Conservation (phyloP, 768 basidiomycete species). For the Auriscalpium vulgare region DNA sequence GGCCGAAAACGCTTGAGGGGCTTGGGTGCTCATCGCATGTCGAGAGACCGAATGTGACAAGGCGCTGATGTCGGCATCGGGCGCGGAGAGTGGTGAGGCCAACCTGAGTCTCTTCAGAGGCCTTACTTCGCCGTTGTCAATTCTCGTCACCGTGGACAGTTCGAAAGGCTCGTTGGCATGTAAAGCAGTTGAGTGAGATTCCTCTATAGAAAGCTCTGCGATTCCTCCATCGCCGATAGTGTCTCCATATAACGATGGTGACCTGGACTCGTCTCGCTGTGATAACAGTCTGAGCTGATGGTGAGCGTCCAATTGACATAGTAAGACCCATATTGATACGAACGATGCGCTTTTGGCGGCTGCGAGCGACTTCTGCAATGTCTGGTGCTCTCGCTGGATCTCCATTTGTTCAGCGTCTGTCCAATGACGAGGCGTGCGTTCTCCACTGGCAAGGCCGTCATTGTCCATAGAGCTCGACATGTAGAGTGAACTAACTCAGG, state of each 20-base stretch:
- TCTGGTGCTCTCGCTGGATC: slow-evolving; percentile 2
- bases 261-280: too few species aligned
- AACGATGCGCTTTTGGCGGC: slow-evolving; percentile 1
- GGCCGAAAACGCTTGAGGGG: slow-evolving; percentile 6
- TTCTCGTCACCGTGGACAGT: not conserved
- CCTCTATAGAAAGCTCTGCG: not conserved
- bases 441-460: too few species aligned
- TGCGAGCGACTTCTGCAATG: slow-evolving; percentile 3
- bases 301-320: not conserved
- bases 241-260: too few species aligned
- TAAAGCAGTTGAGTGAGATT: not conserved
- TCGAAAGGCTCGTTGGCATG: not conserved
- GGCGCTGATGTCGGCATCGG: not conserved
- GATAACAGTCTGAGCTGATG: too few species aligned
- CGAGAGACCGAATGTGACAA: not conserved
- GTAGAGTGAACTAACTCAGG: too few species aligned
- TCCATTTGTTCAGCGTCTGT: not conserved
- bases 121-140: slow-evolving; percentile 6
- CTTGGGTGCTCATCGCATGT: slow-evolving; percentile 2
- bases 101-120: slow-evolving; percentile 10
- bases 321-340: not conserved
- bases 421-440: not conserved
- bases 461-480: too few species aligned
- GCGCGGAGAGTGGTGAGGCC: not conserved
- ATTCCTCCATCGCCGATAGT: not conserved